A percentile compares a stretch with the other conserved stretches of the same genome.
These are phyloP conservation scores for Torulaspora indica DNA, from an alignment of 805 yeast genomes.

Conservation along the genomic window DNA sequence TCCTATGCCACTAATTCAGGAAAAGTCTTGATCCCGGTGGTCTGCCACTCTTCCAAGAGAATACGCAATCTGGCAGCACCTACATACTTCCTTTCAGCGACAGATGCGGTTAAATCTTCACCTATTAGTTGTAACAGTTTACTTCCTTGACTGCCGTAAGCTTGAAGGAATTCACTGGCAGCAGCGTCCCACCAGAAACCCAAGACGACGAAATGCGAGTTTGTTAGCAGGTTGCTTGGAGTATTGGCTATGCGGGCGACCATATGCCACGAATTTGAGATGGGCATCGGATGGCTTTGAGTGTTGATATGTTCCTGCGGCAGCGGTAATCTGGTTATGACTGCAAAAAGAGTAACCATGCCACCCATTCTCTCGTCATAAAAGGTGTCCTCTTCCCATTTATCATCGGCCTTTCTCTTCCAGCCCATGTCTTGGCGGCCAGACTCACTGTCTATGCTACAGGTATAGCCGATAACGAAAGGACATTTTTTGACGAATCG, in stretches of 20 bases:
- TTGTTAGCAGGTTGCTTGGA: constrained; percentile 45
- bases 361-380: constrained; percentile 88
- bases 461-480: constrained; percentile 72
- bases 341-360: constrained; percentile 73
- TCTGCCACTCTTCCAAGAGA: constrained; percentile 73
- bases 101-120: constrained; percentile 49
- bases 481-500: constrained; percentile 92
- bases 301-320: constrained; percentile 29
- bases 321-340: constrained; percentile 54
- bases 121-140: constrained; percentile 53
- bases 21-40: constrained; percentile 43
- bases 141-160: constrained; percentile 64
- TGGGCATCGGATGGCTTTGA: constrained; percentile 51
- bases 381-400: constrained; percentile 52
- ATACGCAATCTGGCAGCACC: constrained; percentile 76
- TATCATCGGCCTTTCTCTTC: constrained; percentile 47
- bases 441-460: constrained; percentile 70
- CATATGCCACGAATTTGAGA: constrained; percentile 60
- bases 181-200: constrained; percentile 93
- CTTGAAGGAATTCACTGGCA: constrained; percentile 49
- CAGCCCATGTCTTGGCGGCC: constrained; percentile 88
- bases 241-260: constrained; percentile 68
- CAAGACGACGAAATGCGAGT: constrained; percentile 65
- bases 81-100: constrained; percentile 51
- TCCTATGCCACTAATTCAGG: constrained; percentile 35